These are phyloP conservation scores for Dictyostelium purpureum DNA, from an alignment of 78 protist species.

Conservation along the genomic window DNA sequence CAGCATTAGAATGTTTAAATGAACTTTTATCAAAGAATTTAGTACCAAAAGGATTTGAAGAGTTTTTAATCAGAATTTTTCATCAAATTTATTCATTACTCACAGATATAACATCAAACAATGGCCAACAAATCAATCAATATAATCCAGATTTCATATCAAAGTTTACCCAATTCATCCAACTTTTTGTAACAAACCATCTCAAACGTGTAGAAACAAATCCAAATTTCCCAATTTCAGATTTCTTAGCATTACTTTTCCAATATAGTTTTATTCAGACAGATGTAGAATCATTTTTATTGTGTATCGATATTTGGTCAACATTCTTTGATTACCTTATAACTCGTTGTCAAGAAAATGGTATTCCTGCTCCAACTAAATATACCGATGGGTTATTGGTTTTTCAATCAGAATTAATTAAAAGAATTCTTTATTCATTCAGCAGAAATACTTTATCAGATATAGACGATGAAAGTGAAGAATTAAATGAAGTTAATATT, in stretches of 20 bases:
- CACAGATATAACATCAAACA: slow-evolving; percentile 19
- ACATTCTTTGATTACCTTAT: slow-evolving; percentile 38
- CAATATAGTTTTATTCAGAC: slow-evolving; percentile 32
- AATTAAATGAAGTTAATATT: background rate
- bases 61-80: slow-evolving; percentile 49
- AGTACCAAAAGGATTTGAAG: slow-evolving; percentile 69
- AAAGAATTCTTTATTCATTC: slow-evolving; percentile 24
- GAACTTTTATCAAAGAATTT: slow-evolving; percentile 66
- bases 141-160: slow-evolving; percentile 8
- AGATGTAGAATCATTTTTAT: background rate
- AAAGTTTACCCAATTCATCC: slow-evolving; percentile 58
- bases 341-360: background rate
- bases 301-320: slow-evolving; percentile 55
- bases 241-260: slow-evolving; percentile 31
- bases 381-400: slow-evolving; percentile 57
- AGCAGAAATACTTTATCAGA: slow-evolving; percentile 1
- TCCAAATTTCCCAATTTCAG: slow-evolving; percentile 48
- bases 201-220: slow-evolving; percentile 38
- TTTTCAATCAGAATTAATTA: slow-evolving; percentile 53
- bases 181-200: slow-evolving; percentile 51
- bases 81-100: slow-evolving; percentile 38
- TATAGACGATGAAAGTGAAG: slow-evolving; percentile 18
- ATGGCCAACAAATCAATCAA: background rate
- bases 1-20: slow-evolving; percentile 67
- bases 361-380: background rate